Evolutionary conservation across 225 moss, liverwort and hornwort species (phyloP).

Genomic region (Straminergon stramineum): DNA sequence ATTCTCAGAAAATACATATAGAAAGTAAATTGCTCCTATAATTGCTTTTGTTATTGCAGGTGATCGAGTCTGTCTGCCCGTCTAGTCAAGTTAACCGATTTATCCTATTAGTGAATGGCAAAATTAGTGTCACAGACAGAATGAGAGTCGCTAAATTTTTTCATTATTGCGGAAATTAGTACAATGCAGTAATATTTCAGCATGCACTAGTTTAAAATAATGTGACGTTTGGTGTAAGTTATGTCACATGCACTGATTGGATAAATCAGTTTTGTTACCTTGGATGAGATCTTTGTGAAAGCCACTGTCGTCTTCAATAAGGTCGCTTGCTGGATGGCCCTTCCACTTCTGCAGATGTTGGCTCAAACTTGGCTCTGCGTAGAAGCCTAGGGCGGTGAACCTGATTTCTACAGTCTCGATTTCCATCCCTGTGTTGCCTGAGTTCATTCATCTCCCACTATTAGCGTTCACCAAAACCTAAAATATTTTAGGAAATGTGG

Average conservation of each 20-base stretch:
- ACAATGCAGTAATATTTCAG: neutral
- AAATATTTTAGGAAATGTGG: too few species aligned
- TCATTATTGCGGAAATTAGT: neutral
- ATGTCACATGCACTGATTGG: neutral
- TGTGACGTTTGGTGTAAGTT: neutral
- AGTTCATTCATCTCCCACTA: neutral
- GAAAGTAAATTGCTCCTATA: too few species aligned
- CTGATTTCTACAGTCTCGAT: conserved; percentile 80
- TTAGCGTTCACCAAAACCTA: neutral
- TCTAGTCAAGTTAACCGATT: neutral
- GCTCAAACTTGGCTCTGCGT: conserved; percentile 50
- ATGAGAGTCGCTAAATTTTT: neutral
- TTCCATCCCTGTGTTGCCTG: conserved; percentile 76
- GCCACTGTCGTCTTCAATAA: conserved; percentile 51
- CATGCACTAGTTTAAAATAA: neutral
- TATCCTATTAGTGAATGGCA: neutral
- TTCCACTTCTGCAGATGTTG: conserved; percentile 59
- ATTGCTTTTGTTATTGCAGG: neutral
- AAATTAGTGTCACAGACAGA: neutral
- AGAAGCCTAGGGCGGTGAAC: conserved; percentile 63
- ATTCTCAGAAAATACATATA: neutral
- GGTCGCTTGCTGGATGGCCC: conserved; percentile 37
- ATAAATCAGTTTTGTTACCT: neutral
- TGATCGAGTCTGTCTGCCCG: neutral
- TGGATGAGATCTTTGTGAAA: conserved; percentile 68